Base-by-base conservation (phyloP, 2,329 filamentous ascomycete genomes). In the Aspergillus flavus region DNA sequence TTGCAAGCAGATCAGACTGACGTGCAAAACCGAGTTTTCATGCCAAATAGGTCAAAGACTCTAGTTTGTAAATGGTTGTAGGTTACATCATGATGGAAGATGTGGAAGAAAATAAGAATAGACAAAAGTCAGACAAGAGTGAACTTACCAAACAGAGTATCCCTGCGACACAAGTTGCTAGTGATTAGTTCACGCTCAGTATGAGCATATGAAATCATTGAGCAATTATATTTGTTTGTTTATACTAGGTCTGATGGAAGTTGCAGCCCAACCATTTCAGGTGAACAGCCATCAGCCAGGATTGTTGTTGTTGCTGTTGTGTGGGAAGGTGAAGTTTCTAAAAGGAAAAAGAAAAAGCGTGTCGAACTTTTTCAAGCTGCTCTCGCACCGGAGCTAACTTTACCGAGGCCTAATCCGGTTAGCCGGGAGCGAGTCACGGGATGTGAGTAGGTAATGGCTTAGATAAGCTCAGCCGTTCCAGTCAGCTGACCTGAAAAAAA, bases 11-110 rank as follows among this genome's bases (percentile, higher is more conserved):
- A 85, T 95, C 92, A 95, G 92, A 93, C 92, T 95, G 92, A 95
- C 91, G 91, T 94, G 89, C 87, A 89, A 80, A 69, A 77, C 71
- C 69, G 77, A 80, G 87, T 89, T 94, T 94, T 94, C 91, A 94
- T 90, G 86, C 82, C 88, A 62, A 85, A 79, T 58, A 69, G 90
- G 89, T 96, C 92, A 95, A 95, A 96, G 92, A 96, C 92, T 96
- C 92, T 96, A 96, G 91, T 94, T 94, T 85, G 80, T 79, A 82
- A 89, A 73, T 71, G 90, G 91, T 93, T 89, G 83, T 84, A 79
- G 79, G 82, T 93, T 89, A 94, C 92, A 94, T 94, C 92, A 93
- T 77, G 78, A 81, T 53, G 45, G 80, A 83, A 75, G 69, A 66
- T 65, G 52, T 62, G 58, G 30, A 59, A 58, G 55, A 48, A 56